These are phyloP conservation scores for Anthracocystis panici-leucophaei DNA, from an alignment of 1,284 basidiomycete species.

Conservation along the genomic window DNA sequence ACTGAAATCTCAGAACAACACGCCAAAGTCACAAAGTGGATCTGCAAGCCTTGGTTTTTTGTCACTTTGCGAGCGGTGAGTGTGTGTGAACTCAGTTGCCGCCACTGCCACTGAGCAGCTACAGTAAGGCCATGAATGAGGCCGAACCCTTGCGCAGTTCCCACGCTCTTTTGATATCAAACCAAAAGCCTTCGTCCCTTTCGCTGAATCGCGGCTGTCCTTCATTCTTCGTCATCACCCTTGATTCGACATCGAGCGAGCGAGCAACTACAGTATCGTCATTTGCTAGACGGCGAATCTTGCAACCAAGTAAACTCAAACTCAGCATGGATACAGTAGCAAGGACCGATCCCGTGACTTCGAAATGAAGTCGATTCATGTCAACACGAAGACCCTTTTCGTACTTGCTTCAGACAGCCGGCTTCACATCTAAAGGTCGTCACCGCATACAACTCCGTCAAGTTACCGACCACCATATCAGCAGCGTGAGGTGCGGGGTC, in stretches of 20 bases:
- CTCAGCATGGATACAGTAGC: neutral
- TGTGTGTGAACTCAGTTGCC: neutral
- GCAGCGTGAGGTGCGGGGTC: neutral
- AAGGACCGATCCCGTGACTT: constrained; percentile 10
- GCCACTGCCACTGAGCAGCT: no score
- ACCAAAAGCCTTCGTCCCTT: no score
- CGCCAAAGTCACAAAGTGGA: neutral
- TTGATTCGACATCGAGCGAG: neutral
- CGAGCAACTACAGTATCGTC: neutral
- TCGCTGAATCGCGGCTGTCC: neutral
- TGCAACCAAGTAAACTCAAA: constrained; percentile 1
- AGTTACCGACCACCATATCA: neutral
- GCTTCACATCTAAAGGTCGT: neutral
- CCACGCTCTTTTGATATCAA: no score
- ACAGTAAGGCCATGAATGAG: no score
- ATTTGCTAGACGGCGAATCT: neutral
- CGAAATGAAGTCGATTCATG: constrained; percentile 21
- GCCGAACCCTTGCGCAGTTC: no score
- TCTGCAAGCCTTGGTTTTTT: constrained; percentile 2
- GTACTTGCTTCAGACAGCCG: neutral
- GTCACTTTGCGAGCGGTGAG: neutral
- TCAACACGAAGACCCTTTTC: constrained; percentile 5
- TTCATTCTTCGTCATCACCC: neutral
- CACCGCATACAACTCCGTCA: neutral
- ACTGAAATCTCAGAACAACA: constrained; percentile 10